Evolutionary conservation across 106 monocot genomes (phyloP).

Genomic region (Apostasia ramifera): DNA sequence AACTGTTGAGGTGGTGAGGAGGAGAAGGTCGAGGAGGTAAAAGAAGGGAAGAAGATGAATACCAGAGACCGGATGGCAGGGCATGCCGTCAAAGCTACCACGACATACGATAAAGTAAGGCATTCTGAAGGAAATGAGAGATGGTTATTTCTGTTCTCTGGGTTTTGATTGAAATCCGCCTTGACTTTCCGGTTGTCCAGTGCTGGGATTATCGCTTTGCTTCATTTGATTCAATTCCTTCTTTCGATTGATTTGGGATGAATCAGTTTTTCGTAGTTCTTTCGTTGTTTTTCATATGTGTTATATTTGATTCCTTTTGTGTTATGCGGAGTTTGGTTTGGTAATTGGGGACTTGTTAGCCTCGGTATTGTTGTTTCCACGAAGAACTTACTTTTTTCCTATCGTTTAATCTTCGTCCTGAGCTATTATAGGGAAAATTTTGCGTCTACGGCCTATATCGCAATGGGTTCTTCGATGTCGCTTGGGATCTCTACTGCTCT

Average conservation of each 20-base stretch:
- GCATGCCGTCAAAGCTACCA: background rate
- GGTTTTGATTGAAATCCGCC: background rate
- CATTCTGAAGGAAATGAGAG: background rate
- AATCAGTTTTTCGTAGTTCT: background rate
- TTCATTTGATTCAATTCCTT: background rate
- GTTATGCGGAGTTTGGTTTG: background rate
- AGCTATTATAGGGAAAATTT: too few species aligned
- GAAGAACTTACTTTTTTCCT: too few species aligned
- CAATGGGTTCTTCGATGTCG: background rate
- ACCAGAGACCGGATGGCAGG: conserved; percentile 13
- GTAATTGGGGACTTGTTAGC: background rate
- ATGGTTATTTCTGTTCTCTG: background rate
- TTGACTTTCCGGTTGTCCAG: background rate
- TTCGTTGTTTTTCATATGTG: background rate
- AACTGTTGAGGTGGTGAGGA: background rate
- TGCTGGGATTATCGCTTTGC: background rate
- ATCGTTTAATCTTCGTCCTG: too few species aligned
- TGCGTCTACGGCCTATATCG: background rate
- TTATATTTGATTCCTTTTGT: background rate
- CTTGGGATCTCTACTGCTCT: background rate
- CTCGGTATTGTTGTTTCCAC: too few species aligned
- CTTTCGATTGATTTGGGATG: background rate
- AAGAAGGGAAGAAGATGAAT: conserved; percentile 10
- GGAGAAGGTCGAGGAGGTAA: background rate
- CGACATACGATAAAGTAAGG: background rate